phyloP scores from a whole-genome alignment of 352 stramenopile species.

The Aphanomyces stellatus region DNA sequence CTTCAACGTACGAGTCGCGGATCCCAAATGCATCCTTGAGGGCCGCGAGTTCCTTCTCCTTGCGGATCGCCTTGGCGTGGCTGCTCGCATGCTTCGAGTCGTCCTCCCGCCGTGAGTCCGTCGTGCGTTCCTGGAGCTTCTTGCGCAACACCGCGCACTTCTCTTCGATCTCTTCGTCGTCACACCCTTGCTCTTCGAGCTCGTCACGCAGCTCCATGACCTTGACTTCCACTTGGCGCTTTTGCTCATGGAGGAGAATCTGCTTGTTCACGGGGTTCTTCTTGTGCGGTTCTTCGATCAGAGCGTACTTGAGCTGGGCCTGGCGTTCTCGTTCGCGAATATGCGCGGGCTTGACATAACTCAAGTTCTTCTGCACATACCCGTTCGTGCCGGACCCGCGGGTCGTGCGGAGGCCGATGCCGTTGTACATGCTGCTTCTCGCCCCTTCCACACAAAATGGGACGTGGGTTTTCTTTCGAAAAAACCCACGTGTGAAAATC shows the following conservation, averaged over 20 bases:
- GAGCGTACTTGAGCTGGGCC: conserved; percentile 18
- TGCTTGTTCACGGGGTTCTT: conserved; percentile 48
- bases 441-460: neutral
- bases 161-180: conserved; percentile 57
- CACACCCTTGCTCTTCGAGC: conserved; percentile 63
- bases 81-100: conserved; percentile 30
- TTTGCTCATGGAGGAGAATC: conserved; percentile 70
- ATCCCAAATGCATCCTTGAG: conserved; percentile 70
- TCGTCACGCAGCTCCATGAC: conserved; percentile 67
- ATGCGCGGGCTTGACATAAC: conserved; percentile 60
- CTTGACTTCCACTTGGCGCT: conserved; percentile 70
- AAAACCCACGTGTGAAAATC: no score
- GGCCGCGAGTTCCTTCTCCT: conserved; percentile 53
- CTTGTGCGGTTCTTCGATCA: conserved; percentile 35
- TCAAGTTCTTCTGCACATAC: conserved; percentile 81
- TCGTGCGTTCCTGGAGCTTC: conserved; percentile 35
- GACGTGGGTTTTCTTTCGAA: neutral
- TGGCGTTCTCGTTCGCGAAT: conserved; percentile 33
- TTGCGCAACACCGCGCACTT: conserved; percentile 50
- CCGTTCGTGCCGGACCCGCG: conserved; percentile 83
- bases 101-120: conserved; percentile 21
- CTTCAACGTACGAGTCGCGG: conserved; percentile 54
- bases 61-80: conserved; percentile 47
- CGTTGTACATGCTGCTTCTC: conserved; percentile 74
- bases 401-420: conserved; percentile 75